These are phyloP conservation scores for Plasmodium billcollinsi DNA, from an alignment of 169 alveolate species.

Conservation along the genomic window DNA sequence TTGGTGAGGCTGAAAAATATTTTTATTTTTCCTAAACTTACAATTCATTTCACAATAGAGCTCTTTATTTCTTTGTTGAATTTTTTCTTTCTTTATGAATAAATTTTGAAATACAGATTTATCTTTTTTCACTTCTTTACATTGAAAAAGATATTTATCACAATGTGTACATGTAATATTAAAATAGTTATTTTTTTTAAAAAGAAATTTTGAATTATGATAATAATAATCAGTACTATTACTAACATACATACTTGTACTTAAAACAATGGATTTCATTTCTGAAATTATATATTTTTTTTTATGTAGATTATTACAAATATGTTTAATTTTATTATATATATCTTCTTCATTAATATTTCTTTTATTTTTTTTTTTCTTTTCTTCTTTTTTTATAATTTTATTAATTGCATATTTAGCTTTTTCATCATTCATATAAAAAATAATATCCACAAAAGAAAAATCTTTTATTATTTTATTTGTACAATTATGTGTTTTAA, in stretches of 20 bases:
- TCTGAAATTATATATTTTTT: slow-evolving; percentile 30
- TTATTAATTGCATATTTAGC: slow-evolving; percentile 33
- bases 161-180: slow-evolving; percentile 59
- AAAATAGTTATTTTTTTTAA: slow-evolving; percentile 36
- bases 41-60: background rate
- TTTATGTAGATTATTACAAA: slow-evolving; percentile 24
- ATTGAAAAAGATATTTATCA: slow-evolving; percentile 44
- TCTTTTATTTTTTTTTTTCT: slow-evolving; percentile 47
- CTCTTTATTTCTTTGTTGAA: background rate
- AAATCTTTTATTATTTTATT: slow-evolving; percentile 32
- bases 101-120: slow-evolving; percentile 17
- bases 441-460: slow-evolving; percentile 30
- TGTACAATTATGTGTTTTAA: slow-evolving; percentile 18
- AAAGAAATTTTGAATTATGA: slow-evolving; percentile 29
- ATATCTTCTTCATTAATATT: slow-evolving; percentile 42
- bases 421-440: slow-evolving; percentile 67
- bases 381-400: slow-evolving; percentile 47
- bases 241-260: slow-evolving; percentile 28
- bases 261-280: slow-evolving; percentile 18
- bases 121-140: slow-evolving; percentile 52
- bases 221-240: slow-evolving; percentile 26
- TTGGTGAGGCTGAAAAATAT: too few species aligned
- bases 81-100: background rate
- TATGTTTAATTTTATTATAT: slow-evolving; percentile 34
- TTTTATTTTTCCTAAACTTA: too few species aligned